Evolutionary conservation across 176 grass and related monocot species (phyloP), one percentile per base, ranked within the genome.

Genomic region (Carex scoparia): DNA sequence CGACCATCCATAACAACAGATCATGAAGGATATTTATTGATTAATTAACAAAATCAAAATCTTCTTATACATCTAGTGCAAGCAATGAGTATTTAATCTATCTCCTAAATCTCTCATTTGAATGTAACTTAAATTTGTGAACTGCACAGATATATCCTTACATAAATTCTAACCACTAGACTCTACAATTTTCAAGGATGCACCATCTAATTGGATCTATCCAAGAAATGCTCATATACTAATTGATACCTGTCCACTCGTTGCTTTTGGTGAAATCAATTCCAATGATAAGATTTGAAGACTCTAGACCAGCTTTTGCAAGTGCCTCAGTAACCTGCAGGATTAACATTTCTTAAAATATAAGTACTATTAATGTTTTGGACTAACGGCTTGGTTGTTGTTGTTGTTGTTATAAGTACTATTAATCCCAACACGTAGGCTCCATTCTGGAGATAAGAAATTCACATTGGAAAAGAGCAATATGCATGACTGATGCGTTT

Each of bases 211-310:
- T 33, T 57, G 28, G 74, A 57, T 67, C 11, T 44, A 15, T 37
- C n/a, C 30, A n/a, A 55, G 6, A 65, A 84, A 23, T 73, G 23
- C 66, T 46, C 54, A 38, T 44, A 61, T 10, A 76, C 49, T 51
- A 10, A 51, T 9, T n/a, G 6, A 53, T 85, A 90, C 88, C 84
- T 86, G 88, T 90, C 88, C 88, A 90, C 69, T 90, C 88, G 51
- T 90, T 90, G 88, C 84, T 90, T 53, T 90, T 90, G 19, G 84
- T 86, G 84, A 90, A 90, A 65, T 90, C 88, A 64, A 90, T 79
- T 56, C 88, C 88, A 51, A 90, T 69, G n/a, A 90, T 86, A 68
- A 90, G 88, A 71, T 90, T 90, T 30, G 88, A 90, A 35, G 88
- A 90, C 72, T 90, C 88, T 2, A 90, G 84, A 19, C 88, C 88